Base-by-base conservation (phyloP, 495 filamentous ascomycete species). In the Pseudomonodictys pantanalensis region DNA sequence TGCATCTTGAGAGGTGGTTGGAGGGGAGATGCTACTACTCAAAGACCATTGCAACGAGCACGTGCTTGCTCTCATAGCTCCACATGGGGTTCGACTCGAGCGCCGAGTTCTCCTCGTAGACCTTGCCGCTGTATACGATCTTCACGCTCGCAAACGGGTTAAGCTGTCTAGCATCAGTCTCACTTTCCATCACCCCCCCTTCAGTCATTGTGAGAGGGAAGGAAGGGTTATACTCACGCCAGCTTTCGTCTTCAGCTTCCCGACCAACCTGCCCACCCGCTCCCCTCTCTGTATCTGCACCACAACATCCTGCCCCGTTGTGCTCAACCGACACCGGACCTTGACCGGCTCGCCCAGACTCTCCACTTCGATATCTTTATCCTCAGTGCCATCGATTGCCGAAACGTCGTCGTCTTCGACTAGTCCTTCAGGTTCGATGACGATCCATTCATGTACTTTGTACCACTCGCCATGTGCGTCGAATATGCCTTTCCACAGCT, bases 381-480 rank as follows among this genome's bases (percentile, higher is more conserved):
- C 76, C 6, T 66, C 78, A 58, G 52, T 52, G 23, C 26, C 41
- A 35, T 26, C 77, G 78, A 54, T 74, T 77, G 52, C 74, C 74
- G 58, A 66, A 24, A 45, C 39, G 1, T 56, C 63, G 0, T 62
- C 67, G 22, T 76, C 76, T 62, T 78, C 71, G 0, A 79, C 72
- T 4, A 95, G 67, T 64, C 95, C 92, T 42, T 74, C 72, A 6
- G 92, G 92, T 70, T 92, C 88, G 48, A 80, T 76, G 8, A 92
- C 83, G 23, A 93, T 81, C 71, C 88, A 86, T 67, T 86, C 83
- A 5, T 89, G 89, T 18, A 96, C 62, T 7, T 82, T 76, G 69
- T 96, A 97, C 54, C 86, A 77, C 41, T 83, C 85, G 0, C 92
- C 92, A 42, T 82, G 73, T 38, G 85, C 78, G 72, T 96, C 92